phyloP scores from a whole-genome alignment of 2,329 filamentous ascomycete genomes.

The Rhynchosporium secalis region DNA sequence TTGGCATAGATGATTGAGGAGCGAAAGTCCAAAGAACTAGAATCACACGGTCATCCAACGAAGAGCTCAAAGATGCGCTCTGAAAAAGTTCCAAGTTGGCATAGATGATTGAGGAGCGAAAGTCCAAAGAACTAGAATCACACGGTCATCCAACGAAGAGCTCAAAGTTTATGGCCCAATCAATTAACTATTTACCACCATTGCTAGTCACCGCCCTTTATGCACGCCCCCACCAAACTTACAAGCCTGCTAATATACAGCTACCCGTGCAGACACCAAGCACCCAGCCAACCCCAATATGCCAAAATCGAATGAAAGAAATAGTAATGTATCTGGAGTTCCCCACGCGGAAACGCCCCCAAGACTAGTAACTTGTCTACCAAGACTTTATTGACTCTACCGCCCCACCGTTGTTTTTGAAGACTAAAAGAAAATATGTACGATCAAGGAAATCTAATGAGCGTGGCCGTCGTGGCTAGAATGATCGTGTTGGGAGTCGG shows the following conservation, averaged over 20 bases:
- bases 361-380: background rate
- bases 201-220: background rate
- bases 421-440: slow-evolving; percentile 16
- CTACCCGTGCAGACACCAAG: background rate
- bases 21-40: background rate
- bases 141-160: background rate
- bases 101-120: background rate
- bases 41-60: background rate
- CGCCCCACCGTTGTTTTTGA: background rate
- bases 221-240: background rate
- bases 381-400: background rate
- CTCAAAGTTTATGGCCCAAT: slow-evolving; percentile 1
- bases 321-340: background rate
- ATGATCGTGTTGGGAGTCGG: slow-evolving; percentile 33
- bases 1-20: too few relatives aligned
- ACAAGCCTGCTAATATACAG: slow-evolving; percentile 11
- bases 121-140: background rate
- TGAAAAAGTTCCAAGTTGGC: background rate
- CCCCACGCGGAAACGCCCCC: slow-evolving; percentile 4
- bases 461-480: slow-evolving; percentile 37
- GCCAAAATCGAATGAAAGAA: background rate
- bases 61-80: background rate
- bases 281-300: background rate
- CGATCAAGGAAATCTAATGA: slow-evolving; percentile 34
- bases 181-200: slow-evolving; percentile 1